phyloP scores from a whole-genome alignment of 371 early-diverging fungal species.

The Mucor saturninus region DNA sequence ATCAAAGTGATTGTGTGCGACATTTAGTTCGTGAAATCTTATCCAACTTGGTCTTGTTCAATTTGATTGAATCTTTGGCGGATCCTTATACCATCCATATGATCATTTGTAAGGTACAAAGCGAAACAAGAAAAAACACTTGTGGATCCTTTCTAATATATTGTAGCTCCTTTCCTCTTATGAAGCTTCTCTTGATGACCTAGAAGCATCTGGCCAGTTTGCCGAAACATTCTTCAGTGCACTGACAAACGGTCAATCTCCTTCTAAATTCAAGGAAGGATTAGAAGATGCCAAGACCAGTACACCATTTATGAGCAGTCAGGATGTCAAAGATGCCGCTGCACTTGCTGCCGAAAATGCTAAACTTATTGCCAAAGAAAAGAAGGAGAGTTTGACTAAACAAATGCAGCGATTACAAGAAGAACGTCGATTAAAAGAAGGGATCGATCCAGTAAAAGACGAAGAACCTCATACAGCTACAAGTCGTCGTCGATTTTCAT shows the following conservation, averaged over 20 bases:
- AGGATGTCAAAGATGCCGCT: constrained; percentile 8
- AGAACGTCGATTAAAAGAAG: constrained; percentile 29
- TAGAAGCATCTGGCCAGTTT: constrained; percentile 41
- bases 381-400: constrained; percentile 32
- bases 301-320: constrained; percentile 10
- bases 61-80: constrained; percentile 51
- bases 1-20: constrained; percentile 56
- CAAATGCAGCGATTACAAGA: constrained; percentile 50
- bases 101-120: constrained; percentile 59
- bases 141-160: not conserved
- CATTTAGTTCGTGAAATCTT: constrained; percentile 63
- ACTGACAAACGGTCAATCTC: constrained; percentile 18
- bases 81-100: constrained; percentile 65
- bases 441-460: constrained; percentile 17
- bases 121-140: not conserved
- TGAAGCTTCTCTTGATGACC: constrained; percentile 31
- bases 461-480: constrained; percentile 25
- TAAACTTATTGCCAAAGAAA: constrained; percentile 4
- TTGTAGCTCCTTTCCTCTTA: constrained; percentile 35
- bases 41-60: constrained; percentile 51
- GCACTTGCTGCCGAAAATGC: constrained; percentile 6
- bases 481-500: constrained; percentile 36
- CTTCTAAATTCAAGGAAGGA: not conserved
- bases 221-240: constrained; percentile 37
- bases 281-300: not conserved